Evolutionary conservation across 306 rosid species (phyloP), one percentile per base, ranked within the genome.

Genomic region (Calophaca sinica): DNA sequence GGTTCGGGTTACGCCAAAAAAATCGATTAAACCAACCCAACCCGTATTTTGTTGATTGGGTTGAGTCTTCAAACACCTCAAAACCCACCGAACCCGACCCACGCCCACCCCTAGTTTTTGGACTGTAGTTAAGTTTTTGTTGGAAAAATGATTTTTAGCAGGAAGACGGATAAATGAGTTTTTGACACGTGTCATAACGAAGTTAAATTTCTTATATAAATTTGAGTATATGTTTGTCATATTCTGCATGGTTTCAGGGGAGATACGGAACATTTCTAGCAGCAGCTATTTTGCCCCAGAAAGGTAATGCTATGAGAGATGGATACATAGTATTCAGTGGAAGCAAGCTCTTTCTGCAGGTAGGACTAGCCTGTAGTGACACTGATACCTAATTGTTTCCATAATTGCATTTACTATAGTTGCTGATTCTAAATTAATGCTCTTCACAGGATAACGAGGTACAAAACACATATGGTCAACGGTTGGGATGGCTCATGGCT

Each of bases 401-500:
- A 33, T 33, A 33, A 33, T 33, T 33, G 36, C 3, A 33, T 2
- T 33, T 33, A 0, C 1, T 33, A 33, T 55, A 11, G 13, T 9
- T 45, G 51, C 15, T 49, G 6, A 10, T 45, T 2, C 6, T 49
- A 49, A 49, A n/a, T n/a, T n/a, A n/a, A 39, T 28, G 63, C 7
- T 66, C 8, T 14, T 44, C 33, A 29, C 84, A 89, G 93, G 92
- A 82, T 63, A 83, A 73, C 3, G 60, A 75, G 38, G 10, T 8
- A 50, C 89, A 87, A 35, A 89, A 81, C 76, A 68, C 71, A 14
- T 68, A 62, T 45, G 98, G 98, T 31, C 97, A 91, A 64, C 81
- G 85, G 83, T 32, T 93, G 81, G 98, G 98, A 52, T 93, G 97
- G 98, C 80, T 89, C 46, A 93, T 93, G 98, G 98, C 98, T 76